Evolutionary conservation across 805 yeast genomes (phyloP), one percentile per base, ranked within the genome.

Genomic region (Sungouiozyma intestinalis): DNA sequence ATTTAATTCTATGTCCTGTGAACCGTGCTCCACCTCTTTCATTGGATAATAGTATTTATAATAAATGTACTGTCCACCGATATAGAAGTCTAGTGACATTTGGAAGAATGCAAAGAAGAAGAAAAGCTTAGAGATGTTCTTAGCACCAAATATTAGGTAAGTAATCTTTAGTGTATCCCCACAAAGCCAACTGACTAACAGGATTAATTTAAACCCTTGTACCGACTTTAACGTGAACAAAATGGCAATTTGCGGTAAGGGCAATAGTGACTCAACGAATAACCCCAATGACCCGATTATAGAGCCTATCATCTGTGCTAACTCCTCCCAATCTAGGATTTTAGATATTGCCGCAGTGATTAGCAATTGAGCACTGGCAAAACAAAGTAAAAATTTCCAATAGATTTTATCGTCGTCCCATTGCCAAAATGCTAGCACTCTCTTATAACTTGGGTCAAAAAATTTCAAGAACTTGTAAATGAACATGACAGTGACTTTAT

Each of bases 151-250:
- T n/a, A 83, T 52, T 41, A 85, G 65, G 54, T 84, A 85, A 40
- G 79, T 67, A 18, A 85, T 74, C 58, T 88, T 88, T 33, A 85
- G 73, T 34, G 81, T 66, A 63, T 87, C 97, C 44, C 96, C 96
- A 45, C 90, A 80, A 3, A 87, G 66, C 97, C 97, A 87, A 53
- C 88, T 80, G 16, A 86, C 63, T 32, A 87, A 58, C 29, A 87
- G 65, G 20, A 90, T 75, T 40, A 79, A 67, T 53, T 86, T 81
- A 65, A 87, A 87, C 45, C 92, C 90, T 48, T 81, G 81, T 6
- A 83, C 77, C 0, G 85, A 74, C 51, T 77, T 76, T 20, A 80
- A 52, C 43, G 86, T 71, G 54, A 76, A 72, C 38, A 84, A 68
- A 46, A 84, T 63, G n/a, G 85, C 65, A 38, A 84, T 77, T 64